A percentile compares a stretch with the other conserved stretches of the same genome.
phyloP scores from a whole-genome alignment of 192 early-diverging fungal genomes.

The Neocallimastix lanati region DNA sequence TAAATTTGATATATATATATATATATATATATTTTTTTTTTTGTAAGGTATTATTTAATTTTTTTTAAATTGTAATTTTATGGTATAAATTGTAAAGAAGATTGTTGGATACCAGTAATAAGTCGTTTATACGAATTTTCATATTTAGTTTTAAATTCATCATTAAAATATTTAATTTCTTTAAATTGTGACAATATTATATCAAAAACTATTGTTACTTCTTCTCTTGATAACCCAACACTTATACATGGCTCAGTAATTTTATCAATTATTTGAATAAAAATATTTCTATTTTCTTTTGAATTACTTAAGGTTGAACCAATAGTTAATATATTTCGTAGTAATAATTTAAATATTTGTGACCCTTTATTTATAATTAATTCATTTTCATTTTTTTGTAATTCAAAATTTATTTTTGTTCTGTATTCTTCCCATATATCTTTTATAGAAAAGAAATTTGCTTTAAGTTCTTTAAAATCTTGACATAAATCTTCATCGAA shows the following conservation, averaged over 20 bases:
- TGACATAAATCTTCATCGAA: not conserved
- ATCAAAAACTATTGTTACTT: not conserved
- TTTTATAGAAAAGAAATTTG: not conserved
- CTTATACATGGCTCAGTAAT: not conserved
- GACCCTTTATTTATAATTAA: not conserved
- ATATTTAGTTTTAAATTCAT: not conserved
- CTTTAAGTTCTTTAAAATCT: not conserved
- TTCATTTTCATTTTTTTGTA: not conserved
- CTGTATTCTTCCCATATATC: not conserved
- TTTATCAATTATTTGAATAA: not conserved
- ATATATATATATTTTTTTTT: too few relatives aligned
- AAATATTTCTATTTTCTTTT: not conserved
- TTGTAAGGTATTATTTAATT: not conserved
- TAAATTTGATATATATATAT: too few relatives aligned
- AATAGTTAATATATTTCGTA: not conserved
- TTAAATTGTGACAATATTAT: not conserved
- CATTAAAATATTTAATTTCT: not conserved
- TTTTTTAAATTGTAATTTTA: not conserved
- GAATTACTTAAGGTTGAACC: not conserved
- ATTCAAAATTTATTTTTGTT: not conserved
- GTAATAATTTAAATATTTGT: not conserved
- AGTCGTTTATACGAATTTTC: not conserved
- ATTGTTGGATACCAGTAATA: not conserved
- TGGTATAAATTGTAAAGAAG: not conserved
- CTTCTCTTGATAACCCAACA: not conserved